Evolutionary conservation across 2,329 filamentous ascomycete species (phyloP).

Genomic region (Cladosporium velox): DNA sequence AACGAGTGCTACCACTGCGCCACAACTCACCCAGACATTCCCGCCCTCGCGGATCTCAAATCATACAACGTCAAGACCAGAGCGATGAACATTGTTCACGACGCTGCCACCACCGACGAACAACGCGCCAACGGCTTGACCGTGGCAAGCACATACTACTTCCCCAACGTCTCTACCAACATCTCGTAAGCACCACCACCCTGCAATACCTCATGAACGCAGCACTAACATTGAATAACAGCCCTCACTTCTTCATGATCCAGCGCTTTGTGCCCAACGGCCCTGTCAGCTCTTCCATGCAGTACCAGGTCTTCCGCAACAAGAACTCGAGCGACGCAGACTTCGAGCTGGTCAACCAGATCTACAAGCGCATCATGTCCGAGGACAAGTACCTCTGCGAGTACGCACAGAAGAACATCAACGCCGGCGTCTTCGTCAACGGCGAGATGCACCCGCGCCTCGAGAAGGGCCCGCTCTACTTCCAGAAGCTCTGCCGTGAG

Average conservation of each 20-base stretch:
- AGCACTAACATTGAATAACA: constrained; percentile 32
- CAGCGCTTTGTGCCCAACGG: constrained; percentile 62
- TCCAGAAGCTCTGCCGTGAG: constrained; percentile 56
- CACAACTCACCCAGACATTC: constrained; percentile 60
- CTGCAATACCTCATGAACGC: not conserved
- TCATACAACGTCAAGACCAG: constrained; percentile 57
- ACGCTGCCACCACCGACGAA: constrained; percentile 48
- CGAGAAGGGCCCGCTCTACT: constrained; percentile 60
- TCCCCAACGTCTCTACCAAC: constrained; percentile 55
- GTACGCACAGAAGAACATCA: constrained; percentile 61
- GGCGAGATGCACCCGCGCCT: constrained; percentile 63
- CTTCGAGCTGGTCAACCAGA: constrained; percentile 58
- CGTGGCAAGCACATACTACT: constrained; percentile 53
- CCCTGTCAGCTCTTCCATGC: constrained; percentile 56
- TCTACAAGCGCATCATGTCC: constrained; percentile 65
- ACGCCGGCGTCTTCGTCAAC: constrained; percentile 62
- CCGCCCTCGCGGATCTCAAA: constrained; percentile 58
- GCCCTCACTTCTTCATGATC: constrained; percentile 65
- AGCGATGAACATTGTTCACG: constrained; percentile 53
- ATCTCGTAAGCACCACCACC: constrained; percentile 46
- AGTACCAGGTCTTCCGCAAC: constrained; percentile 65
- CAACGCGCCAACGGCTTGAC: constrained; percentile 52
- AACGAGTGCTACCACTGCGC: constrained; percentile 68
- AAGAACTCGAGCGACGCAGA: constrained; percentile 60
- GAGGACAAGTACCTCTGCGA: constrained; percentile 66